Evolutionary conservation across 768 basidiomycete genomes (phyloP).

Genomic region (Xanthoconium stramineum): DNA sequence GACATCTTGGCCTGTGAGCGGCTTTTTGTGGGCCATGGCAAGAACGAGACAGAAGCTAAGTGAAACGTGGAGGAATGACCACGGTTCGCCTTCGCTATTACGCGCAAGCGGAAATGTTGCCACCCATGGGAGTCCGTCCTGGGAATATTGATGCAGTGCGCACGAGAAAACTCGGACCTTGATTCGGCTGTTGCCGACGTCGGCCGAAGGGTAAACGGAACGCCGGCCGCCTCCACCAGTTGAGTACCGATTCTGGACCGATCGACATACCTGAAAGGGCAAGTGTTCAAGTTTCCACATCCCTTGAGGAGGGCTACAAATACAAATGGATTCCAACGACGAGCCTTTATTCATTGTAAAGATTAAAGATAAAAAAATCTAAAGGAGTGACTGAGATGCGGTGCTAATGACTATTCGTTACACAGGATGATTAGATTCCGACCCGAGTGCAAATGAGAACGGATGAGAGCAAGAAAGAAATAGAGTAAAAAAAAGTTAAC

Average conservation of each 20-base stretch:
- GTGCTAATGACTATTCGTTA: constrained; percentile 21
- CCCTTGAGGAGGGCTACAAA: background rate
- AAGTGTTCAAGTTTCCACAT: constrained; percentile 8
- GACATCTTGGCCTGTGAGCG: constrained; percentile 48
- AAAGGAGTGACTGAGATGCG: constrained; percentile 19
- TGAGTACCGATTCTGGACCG: background rate
- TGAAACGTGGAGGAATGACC: background rate
- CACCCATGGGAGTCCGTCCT: background rate
- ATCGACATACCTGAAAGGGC: constrained; percentile 7
- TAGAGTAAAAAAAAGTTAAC: background rate
- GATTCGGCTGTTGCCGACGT: background rate
- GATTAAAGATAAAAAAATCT: constrained; percentile 20
- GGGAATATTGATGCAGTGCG: too few species aligned
- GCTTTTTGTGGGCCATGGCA: constrained; percentile 14
- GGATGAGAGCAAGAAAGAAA: background rate
- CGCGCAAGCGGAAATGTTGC: too few species aligned
- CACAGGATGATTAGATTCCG: constrained; percentile 14
- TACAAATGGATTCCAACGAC: constrained; percentile 3
- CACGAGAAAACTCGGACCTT: too few species aligned
- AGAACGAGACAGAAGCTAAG: background rate
- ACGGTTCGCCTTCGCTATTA: background rate
- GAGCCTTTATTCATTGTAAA: constrained; percentile 16
- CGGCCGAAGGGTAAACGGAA: background rate
- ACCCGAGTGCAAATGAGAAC: background rate
- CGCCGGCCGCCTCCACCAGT: too few species aligned